These are phyloP conservation scores for Backusella australiensis DNA, from an alignment of 192 early-diverging fungal genomes.

Conservation along the genomic window DNA sequence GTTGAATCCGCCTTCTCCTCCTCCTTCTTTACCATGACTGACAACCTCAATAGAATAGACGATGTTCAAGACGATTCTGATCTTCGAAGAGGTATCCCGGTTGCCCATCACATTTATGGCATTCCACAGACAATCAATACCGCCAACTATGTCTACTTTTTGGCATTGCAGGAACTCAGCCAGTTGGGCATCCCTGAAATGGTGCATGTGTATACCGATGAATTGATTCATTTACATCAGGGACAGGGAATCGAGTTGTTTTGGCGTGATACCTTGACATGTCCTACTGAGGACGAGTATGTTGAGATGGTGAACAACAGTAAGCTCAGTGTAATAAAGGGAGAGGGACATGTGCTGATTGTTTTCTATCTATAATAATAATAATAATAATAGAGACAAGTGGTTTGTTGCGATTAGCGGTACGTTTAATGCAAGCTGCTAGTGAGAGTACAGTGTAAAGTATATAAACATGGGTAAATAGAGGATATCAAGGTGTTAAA, in stretches of 20 bases:
- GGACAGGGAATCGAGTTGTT: constrained; percentile 96
- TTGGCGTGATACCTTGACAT: constrained; percentile 80
- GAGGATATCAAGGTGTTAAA: background rate
- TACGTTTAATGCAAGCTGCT: constrained; percentile 72
- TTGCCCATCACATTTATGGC: constrained; percentile 96
- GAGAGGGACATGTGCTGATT: background rate
- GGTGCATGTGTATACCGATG: constrained; percentile 84
- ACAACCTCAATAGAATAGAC: constrained; percentile 64
- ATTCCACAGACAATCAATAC: constrained; percentile 91
- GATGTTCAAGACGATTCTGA: constrained; percentile 94
- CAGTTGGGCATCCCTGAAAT: constrained; percentile 62
- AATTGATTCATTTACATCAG: constrained; percentile 85
- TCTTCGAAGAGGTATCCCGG: constrained; percentile 82
- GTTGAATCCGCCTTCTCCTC: constrained; percentile 3
- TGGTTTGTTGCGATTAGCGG: constrained; percentile 79
- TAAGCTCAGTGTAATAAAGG: constrained; percentile 29
- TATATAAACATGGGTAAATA: background rate
- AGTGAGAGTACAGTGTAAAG: constrained; percentile 40
- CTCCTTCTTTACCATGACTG: background rate
- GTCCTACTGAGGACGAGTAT: constrained; percentile 85
- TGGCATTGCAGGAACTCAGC: constrained; percentile 75
- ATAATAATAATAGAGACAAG: constrained; percentile 63
- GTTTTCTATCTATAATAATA: too few species aligned
- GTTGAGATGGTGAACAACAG: constrained; percentile 85
- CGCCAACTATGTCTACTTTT: constrained; percentile 95